Percentiles rank a stretch among this genome's conserved stretches.
These are phyloP conservation scores for Podaxis pistillaris DNA, from an alignment of 768 basidiomycete species.

Conservation along the genomic window DNA sequence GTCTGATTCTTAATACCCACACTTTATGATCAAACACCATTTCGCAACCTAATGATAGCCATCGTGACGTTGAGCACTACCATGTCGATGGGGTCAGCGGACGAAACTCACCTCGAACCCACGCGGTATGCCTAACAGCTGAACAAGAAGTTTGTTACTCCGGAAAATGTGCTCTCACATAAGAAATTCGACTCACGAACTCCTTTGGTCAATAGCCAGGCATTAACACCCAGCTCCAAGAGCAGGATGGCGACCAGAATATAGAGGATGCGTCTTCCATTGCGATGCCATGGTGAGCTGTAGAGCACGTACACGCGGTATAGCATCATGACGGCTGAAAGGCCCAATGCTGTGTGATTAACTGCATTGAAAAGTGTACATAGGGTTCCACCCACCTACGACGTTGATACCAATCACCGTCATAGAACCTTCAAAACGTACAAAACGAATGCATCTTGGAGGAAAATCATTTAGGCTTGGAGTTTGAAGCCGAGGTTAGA, in stretches of 20 bases:
- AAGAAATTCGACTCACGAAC: slow-evolving; percentile 36
- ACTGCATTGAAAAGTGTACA: background rate
- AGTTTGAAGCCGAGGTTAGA: background rate
- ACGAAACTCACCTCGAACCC: background rate
- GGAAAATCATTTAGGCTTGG: background rate
- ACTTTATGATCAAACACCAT: slow-evolving; percentile 34
- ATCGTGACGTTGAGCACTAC: background rate
- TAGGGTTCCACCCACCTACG: slow-evolving; percentile 29
- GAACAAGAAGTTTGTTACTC: background rate
- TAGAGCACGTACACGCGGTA: slow-evolving; percentile 45
- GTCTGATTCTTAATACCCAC: background rate
- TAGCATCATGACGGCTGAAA: slow-evolving; percentile 52
- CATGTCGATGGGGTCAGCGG: background rate
- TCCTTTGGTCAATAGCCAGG: slow-evolving; percentile 50
- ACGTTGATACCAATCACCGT: slow-evolving; percentile 51
- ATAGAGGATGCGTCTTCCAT: slow-evolving; percentile 22
- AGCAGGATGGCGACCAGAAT: slow-evolving; percentile 34
- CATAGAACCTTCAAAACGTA: slow-evolving; percentile 47
- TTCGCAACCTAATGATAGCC: slow-evolving; percentile 32
- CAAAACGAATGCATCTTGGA: slow-evolving; percentile 43
- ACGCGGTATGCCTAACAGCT: slow-evolving; percentile 29
- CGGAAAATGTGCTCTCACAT: background rate
- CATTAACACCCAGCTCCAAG: slow-evolving; percentile 43
- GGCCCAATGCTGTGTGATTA: background rate
- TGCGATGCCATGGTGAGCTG: slow-evolving; percentile 11